A percentile compares a stretch with the other conserved stretches of the same genome.
Evolutionary conservation across 2,329 filamentous ascomycete genomes (phyloP).

Genomic region (Myriosclerotinia curreyana): DNA sequence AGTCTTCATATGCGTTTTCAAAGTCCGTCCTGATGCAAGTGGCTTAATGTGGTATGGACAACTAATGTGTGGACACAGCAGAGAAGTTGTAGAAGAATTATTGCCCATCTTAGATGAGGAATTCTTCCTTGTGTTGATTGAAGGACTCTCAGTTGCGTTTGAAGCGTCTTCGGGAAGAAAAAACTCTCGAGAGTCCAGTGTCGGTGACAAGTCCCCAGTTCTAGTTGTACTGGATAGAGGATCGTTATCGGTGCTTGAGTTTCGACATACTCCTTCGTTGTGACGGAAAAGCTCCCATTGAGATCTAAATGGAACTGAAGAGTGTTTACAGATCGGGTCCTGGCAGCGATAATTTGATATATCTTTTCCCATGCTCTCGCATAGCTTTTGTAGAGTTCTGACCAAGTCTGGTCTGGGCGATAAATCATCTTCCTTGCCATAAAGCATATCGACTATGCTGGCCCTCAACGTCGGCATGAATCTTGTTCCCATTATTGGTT

Average conservation of each 20-base stretch:
- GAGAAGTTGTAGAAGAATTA: too few relatives aligned
- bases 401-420: not conserved
- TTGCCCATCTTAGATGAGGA: not conserved
- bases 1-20: not conserved
- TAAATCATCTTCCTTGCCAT: not conserved
- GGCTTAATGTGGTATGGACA: not conserved
- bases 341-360: not conserved
- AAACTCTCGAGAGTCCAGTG: too few relatives aligned
- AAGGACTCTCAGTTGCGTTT: not conserved
- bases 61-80: not conserved
- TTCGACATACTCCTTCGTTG: not conserved
- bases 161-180: too few relatives aligned
- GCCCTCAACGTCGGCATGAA: not conserved
- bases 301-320: not conserved
- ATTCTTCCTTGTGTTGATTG: not conserved
- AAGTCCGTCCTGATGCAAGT: not conserved
- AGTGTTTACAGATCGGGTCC: not conserved
- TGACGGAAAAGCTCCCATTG: not conserved
- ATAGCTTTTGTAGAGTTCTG: not conserved
- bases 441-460: not conserved
- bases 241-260: too few relatives aligned
- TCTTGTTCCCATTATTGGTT: not conserved
- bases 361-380: not conserved
- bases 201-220: too few relatives aligned
- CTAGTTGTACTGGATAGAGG: too few relatives aligned